phyloP scores from a whole-genome alignment of 1,139 yeast genomes.

The Candida smagusa region DNA sequence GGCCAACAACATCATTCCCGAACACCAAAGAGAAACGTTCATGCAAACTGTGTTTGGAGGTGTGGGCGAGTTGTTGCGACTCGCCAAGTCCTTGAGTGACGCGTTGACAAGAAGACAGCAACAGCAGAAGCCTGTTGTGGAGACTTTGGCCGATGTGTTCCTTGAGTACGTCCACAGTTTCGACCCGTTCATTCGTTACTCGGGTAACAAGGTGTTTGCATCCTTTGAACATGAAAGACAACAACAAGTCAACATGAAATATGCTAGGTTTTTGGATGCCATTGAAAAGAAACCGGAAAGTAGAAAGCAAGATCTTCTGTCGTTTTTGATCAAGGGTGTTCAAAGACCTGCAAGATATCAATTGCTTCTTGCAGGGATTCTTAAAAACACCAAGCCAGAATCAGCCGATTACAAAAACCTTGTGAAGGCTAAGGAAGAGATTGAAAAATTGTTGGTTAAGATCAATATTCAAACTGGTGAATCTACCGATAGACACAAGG shows the following conservation, averaged over 20 bases:
- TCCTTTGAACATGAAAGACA: slow-evolving; percentile 95
- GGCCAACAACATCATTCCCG: slow-evolving; percentile 77
- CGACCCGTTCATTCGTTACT: slow-evolving; percentile 89
- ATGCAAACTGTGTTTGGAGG: slow-evolving; percentile 90
- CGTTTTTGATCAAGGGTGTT: slow-evolving; percentile 92
- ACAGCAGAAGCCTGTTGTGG: slow-evolving; percentile 74
- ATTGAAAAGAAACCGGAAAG: slow-evolving; percentile 88
- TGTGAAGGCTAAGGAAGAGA: slow-evolving; percentile 69
- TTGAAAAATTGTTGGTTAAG: slow-evolving; percentile 71
- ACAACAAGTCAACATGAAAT: slow-evolving; percentile 82
- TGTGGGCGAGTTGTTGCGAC: slow-evolving; percentile 79
- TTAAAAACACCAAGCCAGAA: slow-evolving; percentile 74
- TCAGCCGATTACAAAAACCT: slow-evolving; percentile 73
- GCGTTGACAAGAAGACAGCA: slow-evolving; percentile 88
- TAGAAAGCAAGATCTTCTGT: slow-evolving; percentile 84
- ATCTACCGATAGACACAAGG: slow-evolving; percentile 87
- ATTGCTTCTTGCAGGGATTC: slow-evolving; percentile 73
- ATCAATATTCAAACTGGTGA: slow-evolving; percentile 92
- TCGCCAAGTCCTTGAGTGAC: slow-evolving; percentile 82
- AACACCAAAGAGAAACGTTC: slow-evolving; percentile 83
- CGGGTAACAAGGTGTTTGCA: slow-evolving; percentile 96
- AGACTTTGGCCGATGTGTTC: slow-evolving; percentile 82
- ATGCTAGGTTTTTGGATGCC: slow-evolving; percentile 90
- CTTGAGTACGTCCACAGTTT: slow-evolving; percentile 80
- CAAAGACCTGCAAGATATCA: slow-evolving; percentile 96